Conservation (phyloP, 1,139 yeast species). For the Lodderomyces orthopsilosis region DNA sequence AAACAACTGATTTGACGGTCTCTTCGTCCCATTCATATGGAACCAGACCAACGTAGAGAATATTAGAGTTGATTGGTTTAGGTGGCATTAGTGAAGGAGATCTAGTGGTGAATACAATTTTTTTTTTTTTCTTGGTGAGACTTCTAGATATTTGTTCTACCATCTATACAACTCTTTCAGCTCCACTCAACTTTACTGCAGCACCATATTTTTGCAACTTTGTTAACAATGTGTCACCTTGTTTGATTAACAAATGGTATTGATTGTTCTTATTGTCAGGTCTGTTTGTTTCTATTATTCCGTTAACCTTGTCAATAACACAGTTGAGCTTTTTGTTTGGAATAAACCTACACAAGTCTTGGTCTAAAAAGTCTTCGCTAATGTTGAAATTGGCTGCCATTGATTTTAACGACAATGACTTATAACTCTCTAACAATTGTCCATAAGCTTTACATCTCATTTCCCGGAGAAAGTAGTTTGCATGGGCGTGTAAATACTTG, state of each 20-base stretch:
- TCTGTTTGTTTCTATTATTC: constrained; percentile 91
- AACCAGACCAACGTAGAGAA: constrained; percentile 57
- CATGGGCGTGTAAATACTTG: constrained; percentile 76
- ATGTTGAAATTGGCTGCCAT: constrained; percentile 96
- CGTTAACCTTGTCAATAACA: constrained; percentile 93
- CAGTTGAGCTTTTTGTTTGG: constrained; percentile 93
- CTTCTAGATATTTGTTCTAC: background rate
- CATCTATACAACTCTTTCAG: constrained; percentile 54
- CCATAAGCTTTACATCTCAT: constrained; percentile 95
- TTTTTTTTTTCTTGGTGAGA: constrained; percentile 2
- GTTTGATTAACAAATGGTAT: constrained; percentile 83
- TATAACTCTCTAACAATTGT: constrained; percentile 91
- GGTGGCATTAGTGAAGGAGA: constrained; percentile 8
- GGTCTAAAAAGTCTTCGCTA: constrained; percentile 73
- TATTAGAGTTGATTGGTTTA: constrained; percentile 24
- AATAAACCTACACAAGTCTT: constrained; percentile 83
- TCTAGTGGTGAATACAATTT: background rate
- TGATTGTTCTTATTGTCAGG: constrained; percentile 96
- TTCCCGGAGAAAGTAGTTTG: constrained; percentile 83
- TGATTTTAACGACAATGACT: constrained; percentile 80
- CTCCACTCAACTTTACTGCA: constrained; percentile 92
- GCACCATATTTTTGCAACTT: constrained; percentile 96
- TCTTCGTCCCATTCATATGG: constrained; percentile 67
- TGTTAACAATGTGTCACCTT: constrained; percentile 89
- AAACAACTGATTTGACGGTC: constrained; percentile 54